Conservation (phyloP, 2,329 filamentous ascomycete species). For the Leptographium radiaticola region DNA sequence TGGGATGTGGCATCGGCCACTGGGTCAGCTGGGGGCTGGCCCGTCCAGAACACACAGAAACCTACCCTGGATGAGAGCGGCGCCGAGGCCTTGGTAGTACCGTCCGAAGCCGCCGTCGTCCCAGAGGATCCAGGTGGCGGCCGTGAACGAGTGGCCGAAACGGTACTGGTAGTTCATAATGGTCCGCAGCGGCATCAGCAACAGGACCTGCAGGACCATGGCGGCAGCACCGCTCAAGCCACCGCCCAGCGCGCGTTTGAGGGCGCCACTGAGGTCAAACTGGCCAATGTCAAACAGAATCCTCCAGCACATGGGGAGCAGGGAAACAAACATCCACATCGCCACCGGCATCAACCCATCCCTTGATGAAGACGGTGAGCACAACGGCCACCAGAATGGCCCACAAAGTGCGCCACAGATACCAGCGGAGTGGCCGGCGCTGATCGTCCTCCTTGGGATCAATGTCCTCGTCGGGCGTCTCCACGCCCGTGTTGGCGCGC, state of each 20-base stretch:
- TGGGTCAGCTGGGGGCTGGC: not conserved
- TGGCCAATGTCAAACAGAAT: conserved; percentile 11
- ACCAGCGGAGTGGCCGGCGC: conserved; percentile 5
- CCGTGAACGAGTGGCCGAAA: conserved; percentile 27
- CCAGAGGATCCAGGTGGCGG: conserved; percentile 26
- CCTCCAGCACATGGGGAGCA: not conserved
- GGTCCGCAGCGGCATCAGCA: conserved; percentile 34
- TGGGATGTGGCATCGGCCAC: no score
- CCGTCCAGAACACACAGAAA: not conserved
- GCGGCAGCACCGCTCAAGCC: conserved; percentile 33
- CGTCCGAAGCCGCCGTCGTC: conserved; percentile 26
- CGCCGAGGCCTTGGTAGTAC: conserved; percentile 31
- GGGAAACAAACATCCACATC: conserved; percentile 24
- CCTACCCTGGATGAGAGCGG: conserved; percentile 31
- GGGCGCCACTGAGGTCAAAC: conserved; percentile 31
- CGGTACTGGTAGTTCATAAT: conserved; percentile 40
- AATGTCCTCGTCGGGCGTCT: not conserved
- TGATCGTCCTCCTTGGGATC: not conserved
- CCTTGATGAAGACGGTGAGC: conserved; percentile 28
- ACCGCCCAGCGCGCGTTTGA: conserved; percentile 30
- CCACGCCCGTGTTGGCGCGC: not conserved
- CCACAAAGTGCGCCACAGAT: conserved; percentile 24
- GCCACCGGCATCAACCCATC: conserved; percentile 28
- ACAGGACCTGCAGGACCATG: conserved; percentile 33
- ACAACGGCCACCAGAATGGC: conserved; percentile 13